Conservation (phyloP, 2,329 filamentous ascomycete species). For the Cercospora zeina region DNA sequence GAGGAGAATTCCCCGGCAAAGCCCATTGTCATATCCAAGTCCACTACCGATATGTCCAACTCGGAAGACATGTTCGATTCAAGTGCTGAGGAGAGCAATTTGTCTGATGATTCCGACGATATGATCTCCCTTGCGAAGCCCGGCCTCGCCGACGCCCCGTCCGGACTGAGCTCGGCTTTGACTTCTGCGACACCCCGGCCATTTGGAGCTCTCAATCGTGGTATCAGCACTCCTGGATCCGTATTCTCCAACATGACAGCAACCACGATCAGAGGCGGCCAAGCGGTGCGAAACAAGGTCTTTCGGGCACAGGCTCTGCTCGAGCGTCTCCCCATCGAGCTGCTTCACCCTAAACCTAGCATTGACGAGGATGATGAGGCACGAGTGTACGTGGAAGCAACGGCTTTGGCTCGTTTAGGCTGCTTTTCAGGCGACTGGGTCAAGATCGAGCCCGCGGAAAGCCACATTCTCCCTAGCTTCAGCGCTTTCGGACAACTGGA, state of each 20-base stretch:
- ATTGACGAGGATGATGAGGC: slow-evolving; percentile 84
- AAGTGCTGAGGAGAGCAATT: slow-evolving; percentile 67
- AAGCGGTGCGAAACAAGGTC: slow-evolving; percentile 68
- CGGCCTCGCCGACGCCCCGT: slow-evolving; percentile 71
- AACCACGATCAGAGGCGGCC: slow-evolving; percentile 72
- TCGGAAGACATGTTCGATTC: slow-evolving; percentile 60
- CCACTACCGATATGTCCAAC: slow-evolving; percentile 45
- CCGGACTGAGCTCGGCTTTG: slow-evolving; percentile 76
- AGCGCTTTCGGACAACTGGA: slow-evolving; percentile 68
- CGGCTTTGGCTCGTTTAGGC: slow-evolving; percentile 80
- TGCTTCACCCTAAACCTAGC: slow-evolving; percentile 79
- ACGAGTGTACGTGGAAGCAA: slow-evolving; percentile 86
- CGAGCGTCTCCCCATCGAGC: slow-evolving; percentile 68
- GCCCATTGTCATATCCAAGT: slow-evolving; percentile 43
- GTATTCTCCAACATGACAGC: slow-evolving; percentile 87
- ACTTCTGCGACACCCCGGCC: slow-evolving; percentile 80
- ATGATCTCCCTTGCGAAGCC: slow-evolving; percentile 88
- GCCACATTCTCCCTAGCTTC: slow-evolving; percentile 67
- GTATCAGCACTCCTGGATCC: slow-evolving; percentile 78
- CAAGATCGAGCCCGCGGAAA: slow-evolving; percentile 73
- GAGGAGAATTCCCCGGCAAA: slow-evolving; percentile 62
- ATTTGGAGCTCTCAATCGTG: slow-evolving; percentile 64
- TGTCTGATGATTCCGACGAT: slow-evolving; percentile 91
- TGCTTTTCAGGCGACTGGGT: slow-evolving; percentile 99
- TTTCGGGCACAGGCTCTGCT: slow-evolving; percentile 82